Base-by-base conservation (phyloP, 306 rosid genomes). In the Rubus parviflorus region DNA sequence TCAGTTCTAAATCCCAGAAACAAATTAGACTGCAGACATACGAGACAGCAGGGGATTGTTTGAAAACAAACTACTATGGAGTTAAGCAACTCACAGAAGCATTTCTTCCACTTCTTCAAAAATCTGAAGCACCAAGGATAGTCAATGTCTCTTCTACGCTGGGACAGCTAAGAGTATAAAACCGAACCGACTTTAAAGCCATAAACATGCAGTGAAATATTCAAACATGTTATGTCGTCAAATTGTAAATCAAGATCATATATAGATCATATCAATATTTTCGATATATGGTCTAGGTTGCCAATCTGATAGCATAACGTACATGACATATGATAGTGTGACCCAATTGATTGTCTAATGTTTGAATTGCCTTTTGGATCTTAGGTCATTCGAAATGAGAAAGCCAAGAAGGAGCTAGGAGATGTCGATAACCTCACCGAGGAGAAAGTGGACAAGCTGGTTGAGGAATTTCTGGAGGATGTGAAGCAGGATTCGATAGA, bases 11-110 rank as follows among this genome's bases (percentile, higher is more conserved):
- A 51, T 45, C 48, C 48, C 8, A 2, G 48, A 8, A 62, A 62
- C 42, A 62, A 14, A 17, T 6, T 62, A 25, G 14, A 61, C 3
- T 61, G 12, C 78, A 81, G n/a, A 81, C 20, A 25, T 75, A 81
- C 23, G 87, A 85, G 47, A 75, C 58, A 65, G 43, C 80, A 0
- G 83, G 70, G 58, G 77, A 37, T 77, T 62, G 78, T 40, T 22
- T 85, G 10, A 70, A 72, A 80, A 87, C 87, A 78, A 87, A 89
- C 70, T 85, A 85, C 70, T 76, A 76, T 22, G 86, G 91, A 64
- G 62, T 83, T 30, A 89, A 82, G 81, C 74, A 78, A 63, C 56
- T 57, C 5, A 67, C 72, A 10, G 19, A 72, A 78, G 68, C 82
- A 67, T 85, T 85, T 42, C 57, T 84, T 78, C 83, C 88, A 16